phyloP scores from a whole-genome alignment of 1,284 basidiomycete species.

The Cutaneotrichosporon arboriforme region DNA sequence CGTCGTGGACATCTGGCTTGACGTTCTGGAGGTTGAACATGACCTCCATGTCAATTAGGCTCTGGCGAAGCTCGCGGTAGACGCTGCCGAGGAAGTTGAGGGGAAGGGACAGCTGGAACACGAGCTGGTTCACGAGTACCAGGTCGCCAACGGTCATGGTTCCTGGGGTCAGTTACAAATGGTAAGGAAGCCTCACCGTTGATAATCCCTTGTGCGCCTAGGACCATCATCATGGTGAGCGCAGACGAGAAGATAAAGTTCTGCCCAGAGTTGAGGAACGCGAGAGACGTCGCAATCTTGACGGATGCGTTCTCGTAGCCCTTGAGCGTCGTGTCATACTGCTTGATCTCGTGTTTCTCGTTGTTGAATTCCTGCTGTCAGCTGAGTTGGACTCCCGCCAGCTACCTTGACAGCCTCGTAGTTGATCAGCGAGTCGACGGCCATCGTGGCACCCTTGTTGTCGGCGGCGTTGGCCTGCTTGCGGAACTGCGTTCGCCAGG shows the following conservation, averaged over 20 bases:
- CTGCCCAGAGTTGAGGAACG: conserved; percentile 91
- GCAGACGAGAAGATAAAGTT: conserved; percentile 92
- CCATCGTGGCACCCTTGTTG: conserved; percentile 88
- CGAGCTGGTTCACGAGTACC: conserved; percentile 98
- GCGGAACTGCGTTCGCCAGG: conserved; percentile 92
- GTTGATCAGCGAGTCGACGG: conserved; percentile 93
- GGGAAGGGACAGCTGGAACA: conserved; percentile 93
- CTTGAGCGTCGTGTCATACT: conserved; percentile 84
- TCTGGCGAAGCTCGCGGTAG: conserved; percentile 92
- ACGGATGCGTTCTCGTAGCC: conserved; percentile 87
- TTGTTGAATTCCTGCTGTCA: conserved; percentile 76
- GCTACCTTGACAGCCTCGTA: conserved; percentile 87
- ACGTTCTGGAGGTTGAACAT: conserved; percentile 86
- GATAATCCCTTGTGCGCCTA: conserved; percentile 89
- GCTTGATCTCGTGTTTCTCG: conserved; percentile 80
- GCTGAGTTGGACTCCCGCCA: neutral
- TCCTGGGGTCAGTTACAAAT: conserved; percentile 52
- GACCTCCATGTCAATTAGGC: conserved; percentile 92
- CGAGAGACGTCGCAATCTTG: conserved; percentile 91
- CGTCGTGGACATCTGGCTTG: conserved; percentile 63
- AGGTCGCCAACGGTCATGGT: conserved; percentile 97
- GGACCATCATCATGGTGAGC: conserved; percentile 89
- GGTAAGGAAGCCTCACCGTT: conserved; percentile 56
- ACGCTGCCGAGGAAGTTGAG: conserved; percentile 96
- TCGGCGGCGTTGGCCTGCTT: conserved; percentile 93